Percentiles rank a stretch among this genome's conserved stretches.
Conservation (phyloP, 345 rosid genomes). For the Brassica cretica region DNA sequence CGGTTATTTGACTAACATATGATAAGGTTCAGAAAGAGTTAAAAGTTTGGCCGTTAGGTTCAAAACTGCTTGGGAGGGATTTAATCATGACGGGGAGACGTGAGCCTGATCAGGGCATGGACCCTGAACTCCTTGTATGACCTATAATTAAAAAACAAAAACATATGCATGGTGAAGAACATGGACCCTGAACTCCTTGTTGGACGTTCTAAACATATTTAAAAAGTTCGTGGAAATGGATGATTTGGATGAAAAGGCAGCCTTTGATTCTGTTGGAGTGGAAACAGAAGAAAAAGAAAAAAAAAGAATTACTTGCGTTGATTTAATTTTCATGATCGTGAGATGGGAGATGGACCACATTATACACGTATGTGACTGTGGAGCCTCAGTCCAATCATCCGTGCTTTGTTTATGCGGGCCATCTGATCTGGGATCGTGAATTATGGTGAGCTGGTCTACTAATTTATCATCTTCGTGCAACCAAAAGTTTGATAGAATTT, state of each 20-base stretch:
- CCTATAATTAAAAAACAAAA: neutral
- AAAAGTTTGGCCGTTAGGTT: neutral
- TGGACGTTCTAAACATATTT: neutral
- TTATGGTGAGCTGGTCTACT: neutral
- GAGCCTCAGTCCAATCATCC: constrained; percentile 2
- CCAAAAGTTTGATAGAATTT: neutral
- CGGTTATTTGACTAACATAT: neutral
- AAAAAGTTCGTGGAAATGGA: neutral
- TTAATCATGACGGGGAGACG: neutral
- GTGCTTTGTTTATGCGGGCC: constrained; percentile 6
- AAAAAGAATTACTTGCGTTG: neutral
- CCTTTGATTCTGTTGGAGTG: neutral
- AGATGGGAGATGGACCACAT: constrained; percentile 17
- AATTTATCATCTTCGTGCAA: neutral
- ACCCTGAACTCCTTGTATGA: neutral
- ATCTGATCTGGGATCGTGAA: constrained; percentile 10
- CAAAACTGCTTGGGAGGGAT: neutral
- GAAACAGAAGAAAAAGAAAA: neutral
- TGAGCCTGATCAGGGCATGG: neutral
- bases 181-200: neutral
- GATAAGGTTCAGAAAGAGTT: neutral
- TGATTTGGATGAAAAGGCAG: neutral
- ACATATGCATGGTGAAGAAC: neutral
- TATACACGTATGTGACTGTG: neutral
- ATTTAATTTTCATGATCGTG: constrained; percentile 4